Base-by-base conservation (phyloP, 257 asterid species). In the Solanum pinnatisectum region DNA sequence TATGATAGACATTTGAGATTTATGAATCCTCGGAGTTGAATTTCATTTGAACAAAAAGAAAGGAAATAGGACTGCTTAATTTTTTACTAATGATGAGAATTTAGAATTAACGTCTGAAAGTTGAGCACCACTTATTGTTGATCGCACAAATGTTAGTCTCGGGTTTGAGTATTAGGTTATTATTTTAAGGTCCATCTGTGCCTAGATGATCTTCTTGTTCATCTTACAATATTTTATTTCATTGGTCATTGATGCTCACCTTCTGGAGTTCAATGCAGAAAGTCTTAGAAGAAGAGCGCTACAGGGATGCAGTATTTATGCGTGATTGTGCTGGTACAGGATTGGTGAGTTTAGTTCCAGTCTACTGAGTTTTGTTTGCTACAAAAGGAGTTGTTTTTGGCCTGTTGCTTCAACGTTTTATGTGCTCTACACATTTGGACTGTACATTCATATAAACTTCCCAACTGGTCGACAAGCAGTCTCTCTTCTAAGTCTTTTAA, bases 301-400 rank as follows among this genome's bases (percentile, higher is more conserved):
- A 95, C 44, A 89, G 90, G 22, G 99, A 97, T 92, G 99, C 99
- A 90, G 94, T 97, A 68, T 90, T 94, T 87, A 84, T 96, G 85
- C 96, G 99, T 89, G 99, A 97, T 92, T 89, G 85, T 91, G 98
- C 98, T 86, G 97, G 98, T 78, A 91, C 98, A 79, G 99, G 98
- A 90, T 90, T 97, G 98, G 99, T 97, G 91, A 92, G 98, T 92
- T 37, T 22, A 40, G 25, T 22, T 1, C 15, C n/a, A 70, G 32
- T 39, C 70, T 32, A 76, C 33, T 12, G 85, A 87, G 42, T 42
- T 16, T 46, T 18, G 44, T 32, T 82, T 30, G 42, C 70, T 16
- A 81, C 10, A 46, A 23, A 25, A 46, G 46, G 56, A 16, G 2
- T 9, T 79, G 84, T 25, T 16, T 79, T 79, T 44, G 8, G 84